These are phyloP conservation scores for Williopsis jadinii DNA, from an alignment of 1,139 yeast genomes.

Conservation along the genomic window DNA sequence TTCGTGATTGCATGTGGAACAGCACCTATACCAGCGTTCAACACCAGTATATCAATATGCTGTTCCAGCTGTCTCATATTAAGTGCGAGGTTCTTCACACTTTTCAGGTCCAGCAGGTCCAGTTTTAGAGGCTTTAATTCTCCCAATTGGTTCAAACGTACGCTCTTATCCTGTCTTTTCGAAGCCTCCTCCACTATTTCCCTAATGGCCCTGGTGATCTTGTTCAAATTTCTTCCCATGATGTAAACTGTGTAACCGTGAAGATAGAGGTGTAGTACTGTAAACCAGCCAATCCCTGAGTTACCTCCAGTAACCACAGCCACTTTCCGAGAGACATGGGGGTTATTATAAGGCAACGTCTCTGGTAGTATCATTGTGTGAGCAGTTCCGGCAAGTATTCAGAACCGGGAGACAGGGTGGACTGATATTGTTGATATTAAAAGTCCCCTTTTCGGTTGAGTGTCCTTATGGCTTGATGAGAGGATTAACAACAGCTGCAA, in stretches of 20 bases:
- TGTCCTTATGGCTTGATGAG: too few species aligned
- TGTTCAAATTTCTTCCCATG: constrained; percentile 58
- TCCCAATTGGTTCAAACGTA: constrained; percentile 36
- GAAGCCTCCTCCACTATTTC: constrained; percentile 50
- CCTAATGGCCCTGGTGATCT: constrained; percentile 48
- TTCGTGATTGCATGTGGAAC: constrained; percentile 55
- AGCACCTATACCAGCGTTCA: constrained; percentile 83
- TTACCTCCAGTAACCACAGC: constrained; percentile 78
- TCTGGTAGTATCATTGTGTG: constrained; percentile 7
- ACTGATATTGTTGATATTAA: too few species aligned
- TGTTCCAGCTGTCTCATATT: constrained; percentile 43
- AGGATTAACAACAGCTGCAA: too few species aligned
- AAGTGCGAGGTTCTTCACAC: constrained; percentile 51
- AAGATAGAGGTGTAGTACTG: constrained; percentile 65
- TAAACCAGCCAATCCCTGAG: constrained; percentile 73
- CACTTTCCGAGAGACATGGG: constrained; percentile 39
- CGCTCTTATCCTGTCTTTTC: constrained; percentile 13
- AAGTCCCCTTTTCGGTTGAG: too few species aligned
- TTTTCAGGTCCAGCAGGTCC: constrained; percentile 52
- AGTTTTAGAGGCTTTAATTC: constrained; percentile 51
- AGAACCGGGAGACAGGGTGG: not conserved
- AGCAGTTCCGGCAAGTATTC: not conserved
- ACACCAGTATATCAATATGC: constrained; percentile 53
- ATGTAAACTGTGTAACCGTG: constrained; percentile 75
- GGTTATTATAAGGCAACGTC: constrained; percentile 29